A percentile compares a stretch with the other conserved stretches of the same genome.
Evolutionary conservation across 2,329 filamentous ascomycete species (phyloP).

Genomic region (Beauveria sp.): DNA sequence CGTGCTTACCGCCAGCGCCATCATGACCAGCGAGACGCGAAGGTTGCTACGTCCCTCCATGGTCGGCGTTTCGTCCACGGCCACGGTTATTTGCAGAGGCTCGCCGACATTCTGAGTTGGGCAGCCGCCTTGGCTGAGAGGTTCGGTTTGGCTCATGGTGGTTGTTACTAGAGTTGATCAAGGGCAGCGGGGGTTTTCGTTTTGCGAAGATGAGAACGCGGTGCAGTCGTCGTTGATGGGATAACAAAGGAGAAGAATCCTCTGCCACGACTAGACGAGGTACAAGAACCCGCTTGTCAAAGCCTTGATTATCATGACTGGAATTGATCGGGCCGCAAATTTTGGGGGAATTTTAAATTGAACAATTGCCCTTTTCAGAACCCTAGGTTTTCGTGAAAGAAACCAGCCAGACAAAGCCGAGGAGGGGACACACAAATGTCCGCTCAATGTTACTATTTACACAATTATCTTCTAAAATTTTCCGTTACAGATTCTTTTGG

Average conservation of each 20-base stretch:
- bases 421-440: too few species aligned
- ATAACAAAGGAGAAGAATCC: too few species aligned
- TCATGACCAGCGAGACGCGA: slow-evolving; percentile 3
- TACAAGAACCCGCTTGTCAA: neutral
- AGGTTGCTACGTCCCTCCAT: slow-evolving; percentile 6
- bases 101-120: neutral
- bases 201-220: too few species aligned
- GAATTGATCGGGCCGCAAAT: neutral
- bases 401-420: too few species aligned
- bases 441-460: too few species aligned
- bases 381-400: too few species aligned
- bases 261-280: neutral
- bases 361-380: too few species aligned
- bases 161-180: neutral
- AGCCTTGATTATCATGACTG: neutral
- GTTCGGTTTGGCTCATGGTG: slow-evolving; percentile 4
- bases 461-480: too few species aligned
- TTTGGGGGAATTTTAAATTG: neutral
- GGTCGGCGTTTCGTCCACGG: neutral
- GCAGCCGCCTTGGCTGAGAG: neutral
- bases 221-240: too few species aligned
- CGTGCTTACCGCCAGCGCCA: slow-evolving; percentile 1
- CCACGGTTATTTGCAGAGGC: neutral
- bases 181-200: too few species aligned
- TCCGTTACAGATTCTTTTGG: too few species aligned